phyloP scores from a whole-genome alignment of 2,329 filamentous ascomycete genomes.

The Laburnicola sp. region DNA sequence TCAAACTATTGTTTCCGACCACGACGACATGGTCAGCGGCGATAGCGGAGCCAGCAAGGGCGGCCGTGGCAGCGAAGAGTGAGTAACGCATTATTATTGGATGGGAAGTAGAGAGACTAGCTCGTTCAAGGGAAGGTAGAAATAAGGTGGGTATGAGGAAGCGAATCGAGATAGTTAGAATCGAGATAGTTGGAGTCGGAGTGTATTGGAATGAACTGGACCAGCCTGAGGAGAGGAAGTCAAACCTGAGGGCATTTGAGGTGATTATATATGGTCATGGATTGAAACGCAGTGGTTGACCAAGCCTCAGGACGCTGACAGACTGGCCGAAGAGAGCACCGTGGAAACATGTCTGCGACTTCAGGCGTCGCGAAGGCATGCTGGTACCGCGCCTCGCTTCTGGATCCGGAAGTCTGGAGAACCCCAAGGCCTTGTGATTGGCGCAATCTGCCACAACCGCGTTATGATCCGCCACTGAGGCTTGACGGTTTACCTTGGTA shows the following conservation, averaged over 20 bases:
- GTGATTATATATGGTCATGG: constrained; percentile 38
- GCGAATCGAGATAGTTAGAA: constrained; percentile 30
- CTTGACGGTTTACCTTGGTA: constrained; percentile 15
- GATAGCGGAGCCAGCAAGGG: constrained; percentile 34
- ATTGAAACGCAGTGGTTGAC: constrained; percentile 31
- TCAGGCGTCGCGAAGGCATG: constrained; percentile 37
- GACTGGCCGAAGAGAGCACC: constrained; percentile 30
- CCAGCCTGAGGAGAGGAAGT: constrained; percentile 40
- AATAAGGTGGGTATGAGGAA: constrained; percentile 20
- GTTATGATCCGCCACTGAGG: constrained; percentile 31
- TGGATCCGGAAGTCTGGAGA: constrained; percentile 5
- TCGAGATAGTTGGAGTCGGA: constrained; percentile 31
- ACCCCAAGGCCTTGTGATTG: constrained; percentile 30
- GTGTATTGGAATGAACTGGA: constrained; percentile 38
- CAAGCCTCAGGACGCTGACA: constrained; percentile 21
- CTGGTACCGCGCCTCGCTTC: constrained; percentile 21
- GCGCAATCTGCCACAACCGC: constrained; percentile 23
- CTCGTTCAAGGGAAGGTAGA: constrained; percentile 29
- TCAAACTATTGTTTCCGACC: constrained; percentile 35
- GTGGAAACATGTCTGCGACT: constrained; percentile 42
- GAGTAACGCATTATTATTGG: constrained; percentile 47
- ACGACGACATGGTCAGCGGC: constrained; percentile 39
- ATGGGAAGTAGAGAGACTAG: constrained; percentile 34
- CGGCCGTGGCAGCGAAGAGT: constrained; percentile 36
- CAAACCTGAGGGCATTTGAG: constrained; percentile 39